phyloP scores from a whole-genome alignment of 208 protist species.

The Wallacemonas sp. region DNA sequence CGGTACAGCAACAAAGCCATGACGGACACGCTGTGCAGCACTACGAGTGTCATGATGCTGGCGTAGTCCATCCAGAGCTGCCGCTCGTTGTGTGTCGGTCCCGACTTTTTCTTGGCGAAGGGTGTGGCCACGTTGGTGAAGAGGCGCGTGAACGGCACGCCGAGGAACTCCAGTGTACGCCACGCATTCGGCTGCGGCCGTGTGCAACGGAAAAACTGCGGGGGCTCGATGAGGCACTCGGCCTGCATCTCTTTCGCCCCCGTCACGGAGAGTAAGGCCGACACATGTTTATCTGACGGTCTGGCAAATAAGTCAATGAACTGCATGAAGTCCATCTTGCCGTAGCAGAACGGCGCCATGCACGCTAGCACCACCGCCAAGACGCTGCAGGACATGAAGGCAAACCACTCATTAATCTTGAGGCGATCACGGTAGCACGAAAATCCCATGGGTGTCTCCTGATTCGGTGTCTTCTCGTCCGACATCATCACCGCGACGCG shows the following conservation, averaged over 20 bases:
- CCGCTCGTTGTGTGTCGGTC: conserved; percentile 16
- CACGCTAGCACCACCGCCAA: conserved; percentile 15
- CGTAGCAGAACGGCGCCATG: conserved; percentile 30
- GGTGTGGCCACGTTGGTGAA: conserved; percentile 14
- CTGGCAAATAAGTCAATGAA: conserved; percentile 36
- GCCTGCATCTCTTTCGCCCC: conserved; percentile 22
- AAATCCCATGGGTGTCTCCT: conserved; percentile 21
- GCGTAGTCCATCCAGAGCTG: conserved; percentile 33
- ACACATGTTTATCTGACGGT: conserved; percentile 2
- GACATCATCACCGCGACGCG: conserved; percentile 38
- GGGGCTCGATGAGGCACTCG: conserved; percentile 12
- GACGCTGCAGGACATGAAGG: conserved; percentile 9
- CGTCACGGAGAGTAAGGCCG: conserved; percentile 18
- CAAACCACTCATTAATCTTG: conserved; percentile 17
- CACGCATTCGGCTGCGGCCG: conserved; percentile 26
- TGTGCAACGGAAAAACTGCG: conserved; percentile 19
- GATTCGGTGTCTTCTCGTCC: background rate
- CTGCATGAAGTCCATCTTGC: conserved; percentile 13
- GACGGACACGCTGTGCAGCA: conserved; percentile 16
- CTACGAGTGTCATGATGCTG: conserved; percentile 15
- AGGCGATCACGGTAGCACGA: conserved; percentile 51
- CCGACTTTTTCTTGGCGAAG: conserved; percentile 3
- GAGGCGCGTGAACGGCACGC: conserved; percentile 28
- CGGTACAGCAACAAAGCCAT: conserved; percentile 33
- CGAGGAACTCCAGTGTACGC: conserved; percentile 33